phyloP scores from a whole-genome alignment of 768 basidiomycete species.

The Trametes punicea region DNA sequence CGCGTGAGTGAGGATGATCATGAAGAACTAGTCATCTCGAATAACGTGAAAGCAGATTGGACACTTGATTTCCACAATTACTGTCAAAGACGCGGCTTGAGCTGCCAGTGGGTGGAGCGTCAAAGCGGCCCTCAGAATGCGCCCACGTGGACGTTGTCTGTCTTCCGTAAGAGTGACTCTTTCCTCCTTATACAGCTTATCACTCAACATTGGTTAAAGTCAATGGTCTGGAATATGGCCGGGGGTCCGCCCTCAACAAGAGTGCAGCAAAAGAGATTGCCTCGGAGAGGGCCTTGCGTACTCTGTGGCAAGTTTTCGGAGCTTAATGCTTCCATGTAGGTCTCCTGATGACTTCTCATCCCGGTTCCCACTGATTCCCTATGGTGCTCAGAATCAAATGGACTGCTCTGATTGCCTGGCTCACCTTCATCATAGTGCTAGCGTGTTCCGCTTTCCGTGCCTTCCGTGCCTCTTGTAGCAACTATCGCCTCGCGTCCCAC shows the following conservation, averaged over 20 bases:
- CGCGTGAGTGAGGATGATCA: not conserved
- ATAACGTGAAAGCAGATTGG: slow-evolving; percentile 13
- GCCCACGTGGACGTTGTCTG: slow-evolving; percentile 27
- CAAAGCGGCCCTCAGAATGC: slow-evolving; percentile 27
- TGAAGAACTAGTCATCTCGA: not conserved
- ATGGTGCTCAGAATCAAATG: not conserved
- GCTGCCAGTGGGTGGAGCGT: slow-evolving; percentile 6
- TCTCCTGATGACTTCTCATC: not conserved
- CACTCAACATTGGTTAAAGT: slow-evolving; percentile 16
- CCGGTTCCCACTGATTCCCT: not conserved
- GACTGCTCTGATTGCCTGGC: too few species aligned
- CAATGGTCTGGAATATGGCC: slow-evolving; percentile 23
- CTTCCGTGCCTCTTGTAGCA: not conserved
- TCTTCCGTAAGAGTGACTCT: slow-evolving; percentile 31
- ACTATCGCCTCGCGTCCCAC: slow-evolving; percentile 1
- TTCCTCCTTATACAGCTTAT: not conserved
- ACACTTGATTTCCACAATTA: slow-evolving; percentile 29
- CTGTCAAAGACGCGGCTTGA: slow-evolving; percentile 18
- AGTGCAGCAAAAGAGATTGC: slow-evolving; percentile 29
- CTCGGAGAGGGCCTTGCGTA: slow-evolving; percentile 20
- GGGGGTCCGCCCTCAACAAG: slow-evolving; percentile 18
- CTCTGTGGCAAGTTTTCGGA: slow-evolving; percentile 1
- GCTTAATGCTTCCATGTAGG: not conserved
- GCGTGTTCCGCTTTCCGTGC: not conserved
- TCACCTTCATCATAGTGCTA: not conserved